Evolutionary conservation across 495 filamentous ascomycete species (phyloP), one percentile per base, ranked within the genome.

Genomic region (Hyaloscypha finlandica): DNA sequence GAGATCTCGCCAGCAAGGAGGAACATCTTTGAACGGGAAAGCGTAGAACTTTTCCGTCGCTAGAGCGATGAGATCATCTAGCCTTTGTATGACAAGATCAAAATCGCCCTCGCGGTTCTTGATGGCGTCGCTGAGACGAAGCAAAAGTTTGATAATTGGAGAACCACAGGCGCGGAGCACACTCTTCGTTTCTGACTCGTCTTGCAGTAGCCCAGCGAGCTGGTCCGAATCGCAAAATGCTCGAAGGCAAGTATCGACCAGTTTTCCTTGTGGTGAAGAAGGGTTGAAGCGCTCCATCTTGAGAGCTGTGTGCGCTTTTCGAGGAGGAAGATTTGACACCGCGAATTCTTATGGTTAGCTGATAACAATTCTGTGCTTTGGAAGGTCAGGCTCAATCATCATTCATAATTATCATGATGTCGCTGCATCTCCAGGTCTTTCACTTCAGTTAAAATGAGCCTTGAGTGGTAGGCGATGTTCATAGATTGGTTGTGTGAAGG

Each of bases 11-110:
- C 93, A 97, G 74, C 87, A 89, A 2, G 69, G 59, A 0, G 92
- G 87, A 5, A 96, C 90, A 66, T 92, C 83, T 70, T 85, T 87
- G 78, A 89, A 97, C 5, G 89, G 84, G 66, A 85, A 95, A 4
- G 90, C 85, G 71, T 91, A 90, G 72, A 96, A 83, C 67, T 91
- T 90, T 30, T 77, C 70, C 42, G 82, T 83, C 2, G 85, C 77
- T 48, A 79, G 66, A 0, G 72, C 65, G 3, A 79, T 66, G 12
- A 86, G 56, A 64, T 84, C 81, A 56, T 82, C 77, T 30, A 84
- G 68, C 56, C 83, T 74, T 59, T 71, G 61, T n/a, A 70, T 71
- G 6, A 76, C 59, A 16, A 71, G 58, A 20, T 56, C 22, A 25
- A 48, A 61, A 31, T 65, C 56, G 5, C 65, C 65, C 8, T 48